Conservation (phyloP, 2,329 filamentous ascomycete species). For the Diaporthe capsici region DNA sequence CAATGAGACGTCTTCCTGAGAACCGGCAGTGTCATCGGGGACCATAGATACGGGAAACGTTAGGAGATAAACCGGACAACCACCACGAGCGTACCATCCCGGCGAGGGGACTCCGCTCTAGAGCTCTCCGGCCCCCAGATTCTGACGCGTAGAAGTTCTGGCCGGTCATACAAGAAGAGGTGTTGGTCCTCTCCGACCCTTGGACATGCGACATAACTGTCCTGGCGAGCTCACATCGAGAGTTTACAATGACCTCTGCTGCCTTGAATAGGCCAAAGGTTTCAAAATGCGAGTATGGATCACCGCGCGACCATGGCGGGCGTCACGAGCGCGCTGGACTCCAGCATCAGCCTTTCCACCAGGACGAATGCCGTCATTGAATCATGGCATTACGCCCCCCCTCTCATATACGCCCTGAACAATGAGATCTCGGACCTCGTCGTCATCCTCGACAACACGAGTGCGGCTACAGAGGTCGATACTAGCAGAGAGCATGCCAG, state of each 20-base stretch:
- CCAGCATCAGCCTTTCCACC: background rate
- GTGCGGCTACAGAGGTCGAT: background rate
- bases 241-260: background rate
- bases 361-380: background rate
- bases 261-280: background rate
- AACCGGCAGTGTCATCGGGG: background rate
- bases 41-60: background rate
- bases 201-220: background rate
- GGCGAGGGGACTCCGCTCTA: background rate
- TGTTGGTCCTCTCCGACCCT: background rate
- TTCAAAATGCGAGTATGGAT: conserved; percentile 15
- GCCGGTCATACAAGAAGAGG: background rate
- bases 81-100: background rate
- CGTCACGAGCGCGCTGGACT: background rate
- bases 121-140: background rate
- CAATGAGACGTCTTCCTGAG: background rate
- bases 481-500: background rate
- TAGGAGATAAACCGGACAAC: background rate
- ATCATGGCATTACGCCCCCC: background rate
- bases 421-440: conserved; percentile 2
- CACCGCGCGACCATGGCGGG: background rate
- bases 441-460: background rate
- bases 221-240: background rate
- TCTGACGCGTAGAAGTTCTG: conserved; percentile 7
- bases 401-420: conserved; percentile 4